A percentile compares a stretch with the other conserved stretches of the same genome.
These are phyloP conservation scores for Fimicolochytrium jonesii DNA, from an alignment of 192 early-diverging fungal genomes.

Conservation along the genomic window DNA sequence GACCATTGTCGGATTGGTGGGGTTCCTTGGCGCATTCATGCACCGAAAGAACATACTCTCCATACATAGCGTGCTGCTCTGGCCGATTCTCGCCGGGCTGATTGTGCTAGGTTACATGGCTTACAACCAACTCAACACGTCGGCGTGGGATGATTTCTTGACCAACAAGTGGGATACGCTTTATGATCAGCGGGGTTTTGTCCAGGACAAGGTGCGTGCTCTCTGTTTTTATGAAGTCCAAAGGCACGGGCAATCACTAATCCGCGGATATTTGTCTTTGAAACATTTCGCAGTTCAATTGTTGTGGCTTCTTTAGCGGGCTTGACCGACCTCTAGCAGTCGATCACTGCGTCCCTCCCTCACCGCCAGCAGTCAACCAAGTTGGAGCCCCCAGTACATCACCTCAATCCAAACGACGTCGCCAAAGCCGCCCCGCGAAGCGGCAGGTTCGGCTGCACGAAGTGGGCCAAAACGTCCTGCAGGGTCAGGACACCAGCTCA, in stretches of 20 bases:
- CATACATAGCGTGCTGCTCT: slow-evolving; percentile 18
- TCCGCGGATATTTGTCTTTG: too few species aligned
- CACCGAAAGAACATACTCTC: slow-evolving; percentile 19
- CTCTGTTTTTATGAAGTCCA: too few species aligned
- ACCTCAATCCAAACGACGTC: too few species aligned
- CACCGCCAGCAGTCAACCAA: neutral
- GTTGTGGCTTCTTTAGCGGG: slow-evolving; percentile 27
- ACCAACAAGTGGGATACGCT: slow-evolving; percentile 16
- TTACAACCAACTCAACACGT: slow-evolving; percentile 7
- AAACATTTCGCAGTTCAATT: too few species aligned
- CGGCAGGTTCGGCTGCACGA: too few species aligned
- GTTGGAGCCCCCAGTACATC: too few species aligned
- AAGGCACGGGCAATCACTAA: too few species aligned
- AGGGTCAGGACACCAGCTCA: too few species aligned
- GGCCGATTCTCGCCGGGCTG: slow-evolving; percentile 17
- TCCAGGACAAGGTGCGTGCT: slow-evolving; percentile 21
- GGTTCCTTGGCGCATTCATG: slow-evolving; percentile 31
- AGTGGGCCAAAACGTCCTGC: too few species aligned
- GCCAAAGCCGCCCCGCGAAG: too few species aligned
- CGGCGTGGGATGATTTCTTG: slow-evolving; percentile 1
- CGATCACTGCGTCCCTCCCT: slow-evolving; percentile 7
- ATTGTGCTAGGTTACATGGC: slow-evolving; percentile 22
- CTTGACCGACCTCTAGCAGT: slow-evolving; percentile 21
- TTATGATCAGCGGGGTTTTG: neutral
- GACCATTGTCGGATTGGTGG: slow-evolving; percentile 16